Conservation (phyloP, 2,329 filamentous ascomycete species). For the Xylaria hypoxylon region DNA sequence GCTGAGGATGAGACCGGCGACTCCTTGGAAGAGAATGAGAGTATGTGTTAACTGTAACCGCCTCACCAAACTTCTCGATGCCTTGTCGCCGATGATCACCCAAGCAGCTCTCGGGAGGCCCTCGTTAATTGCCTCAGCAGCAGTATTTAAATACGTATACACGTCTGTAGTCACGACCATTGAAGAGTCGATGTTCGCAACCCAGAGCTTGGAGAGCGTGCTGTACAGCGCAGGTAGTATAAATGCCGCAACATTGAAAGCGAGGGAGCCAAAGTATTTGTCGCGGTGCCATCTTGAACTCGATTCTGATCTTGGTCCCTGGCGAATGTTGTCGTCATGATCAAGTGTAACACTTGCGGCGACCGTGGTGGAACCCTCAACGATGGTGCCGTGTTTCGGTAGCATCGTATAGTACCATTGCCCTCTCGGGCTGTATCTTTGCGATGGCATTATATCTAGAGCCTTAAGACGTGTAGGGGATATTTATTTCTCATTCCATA, state of each 20-base stretch:
- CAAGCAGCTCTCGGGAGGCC: slow-evolving; percentile 76
- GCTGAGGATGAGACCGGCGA: slow-evolving; percentile 70
- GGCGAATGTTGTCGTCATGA: neutral
- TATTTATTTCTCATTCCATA: neutral
- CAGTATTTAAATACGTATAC: slow-evolving; percentile 76
- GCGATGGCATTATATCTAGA: slow-evolving; percentile 1
- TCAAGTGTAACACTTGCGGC: neutral
- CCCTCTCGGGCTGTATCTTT: neutral
- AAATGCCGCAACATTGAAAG: slow-evolving; percentile 73
- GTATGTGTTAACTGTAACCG: slow-evolving; percentile 72
- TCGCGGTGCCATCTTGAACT: slow-evolving; percentile 37
- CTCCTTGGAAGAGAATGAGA: slow-evolving; percentile 68
- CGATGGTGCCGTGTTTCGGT: slow-evolving; percentile 28
- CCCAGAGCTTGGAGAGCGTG: slow-evolving; percentile 77
- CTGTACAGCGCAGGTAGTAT: slow-evolving; percentile 73
- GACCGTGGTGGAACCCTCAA: slow-evolving; percentile 7
- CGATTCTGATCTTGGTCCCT: neutral
- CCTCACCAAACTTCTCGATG: slow-evolving; percentile 61
- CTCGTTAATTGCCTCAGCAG: slow-evolving; percentile 78
- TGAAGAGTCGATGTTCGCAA: slow-evolving; percentile 73
- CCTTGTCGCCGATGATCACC: slow-evolving; percentile 74
- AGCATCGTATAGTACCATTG: slow-evolving; percentile 36
- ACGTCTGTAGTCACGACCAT: slow-evolving; percentile 73
- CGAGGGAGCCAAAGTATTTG: slow-evolving; percentile 65
- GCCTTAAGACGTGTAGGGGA: neutral